These are phyloP conservation scores for Fusarium nelsonii DNA, from an alignment of 2,329 filamentous ascomycete species.

Conservation along the genomic window DNA sequence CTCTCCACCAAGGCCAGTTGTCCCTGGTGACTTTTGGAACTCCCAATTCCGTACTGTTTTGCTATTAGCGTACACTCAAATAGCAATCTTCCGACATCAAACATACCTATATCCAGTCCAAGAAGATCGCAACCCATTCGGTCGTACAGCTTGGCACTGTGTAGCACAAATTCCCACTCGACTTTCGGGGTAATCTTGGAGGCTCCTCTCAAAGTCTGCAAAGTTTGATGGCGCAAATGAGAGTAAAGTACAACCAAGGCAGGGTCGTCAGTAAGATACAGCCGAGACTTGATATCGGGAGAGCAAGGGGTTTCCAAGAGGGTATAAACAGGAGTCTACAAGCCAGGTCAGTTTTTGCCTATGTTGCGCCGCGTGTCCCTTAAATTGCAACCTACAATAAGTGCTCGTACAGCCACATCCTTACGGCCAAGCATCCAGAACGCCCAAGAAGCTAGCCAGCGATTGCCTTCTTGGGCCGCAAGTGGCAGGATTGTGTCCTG, in stretches of 20 bases:
- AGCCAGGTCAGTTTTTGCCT: constrained; percentile 8
- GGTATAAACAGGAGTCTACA: constrained; percentile 79
- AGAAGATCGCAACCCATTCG: constrained; percentile 95
- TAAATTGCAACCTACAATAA: constrained; percentile 72
- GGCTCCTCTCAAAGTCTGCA: constrained; percentile 88
- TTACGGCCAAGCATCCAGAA: constrained; percentile 90
- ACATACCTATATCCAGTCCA: constrained; percentile 82
- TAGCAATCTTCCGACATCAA: constrained; percentile 24
- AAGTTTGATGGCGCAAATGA: constrained; percentile 82
- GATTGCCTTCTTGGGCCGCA: constrained; percentile 84
- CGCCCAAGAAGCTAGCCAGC: constrained; percentile 95
- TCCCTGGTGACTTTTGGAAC: constrained; percentile 69
- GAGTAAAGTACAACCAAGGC: constrained; percentile 88
- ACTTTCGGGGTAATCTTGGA: constrained; percentile 81
- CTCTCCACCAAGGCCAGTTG: constrained; percentile 57
- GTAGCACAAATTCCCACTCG: constrained; percentile 90
- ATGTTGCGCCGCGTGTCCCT: background rate
- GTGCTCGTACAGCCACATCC: constrained; percentile 84
- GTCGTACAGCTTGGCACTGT: constrained; percentile 85
- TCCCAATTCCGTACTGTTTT: constrained; percentile 80
- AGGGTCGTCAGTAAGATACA: constrained; percentile 91
- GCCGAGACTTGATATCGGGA: constrained; percentile 78
- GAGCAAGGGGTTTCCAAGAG: constrained; percentile 77
- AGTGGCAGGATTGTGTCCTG: constrained; percentile 82
- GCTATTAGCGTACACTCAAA: constrained; percentile 29